Evolutionary conservation across 257 asterid genomes (phyloP), one percentile per base, ranked within the genome.

Genomic region (Fraxinus cuspidata): DNA sequence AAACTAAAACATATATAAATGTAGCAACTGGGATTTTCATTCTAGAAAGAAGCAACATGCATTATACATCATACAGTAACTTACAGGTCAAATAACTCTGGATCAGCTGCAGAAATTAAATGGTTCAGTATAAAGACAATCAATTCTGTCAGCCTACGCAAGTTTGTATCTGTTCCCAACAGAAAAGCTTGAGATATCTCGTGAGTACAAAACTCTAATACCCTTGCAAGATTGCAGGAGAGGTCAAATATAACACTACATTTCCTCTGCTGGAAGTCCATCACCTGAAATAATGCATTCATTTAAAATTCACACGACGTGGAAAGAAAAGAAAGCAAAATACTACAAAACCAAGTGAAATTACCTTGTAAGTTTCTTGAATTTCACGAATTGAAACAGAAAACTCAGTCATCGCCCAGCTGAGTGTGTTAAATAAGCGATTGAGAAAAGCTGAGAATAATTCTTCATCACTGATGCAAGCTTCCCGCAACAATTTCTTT

Each of bases 331-430:
- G 67, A 66, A 53, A 18, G 27, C 31, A 66, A 40, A 44, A 71
- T 11, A 60, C 74, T 35, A 51, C 83, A 69, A 64, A 25, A 58
- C 2, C 32, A 76, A 69, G 9, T 18, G 31, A 73, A 29, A 40
- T 66, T 85, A 92, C 97, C 99, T 91, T 90, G 88, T 88, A 92
- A 74, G 81, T 88, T 84, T 94, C 99, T 87, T 94, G 99, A 96
- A 94, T 92, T 86, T 91, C 99, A 18, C 96, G 92, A 53, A 91
- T 75, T 27, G 97, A 92, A 75, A 94, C 96, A 23, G 99, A 94
- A 88, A 94, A 94, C 82, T 94, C 99, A 35, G 98, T 94, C 96
- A 92, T 93, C 34, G 97, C 88, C 99, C 99, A 94, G 86, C 99
- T 92, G 79, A 94, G 88, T 32, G 97, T 92, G 85, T 94, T 92